Evolutionary conservation across 352 stramenopile genomes (phyloP), one percentile per base, ranked within the genome.

Genomic region (Phytopythium sindhum): DNA sequence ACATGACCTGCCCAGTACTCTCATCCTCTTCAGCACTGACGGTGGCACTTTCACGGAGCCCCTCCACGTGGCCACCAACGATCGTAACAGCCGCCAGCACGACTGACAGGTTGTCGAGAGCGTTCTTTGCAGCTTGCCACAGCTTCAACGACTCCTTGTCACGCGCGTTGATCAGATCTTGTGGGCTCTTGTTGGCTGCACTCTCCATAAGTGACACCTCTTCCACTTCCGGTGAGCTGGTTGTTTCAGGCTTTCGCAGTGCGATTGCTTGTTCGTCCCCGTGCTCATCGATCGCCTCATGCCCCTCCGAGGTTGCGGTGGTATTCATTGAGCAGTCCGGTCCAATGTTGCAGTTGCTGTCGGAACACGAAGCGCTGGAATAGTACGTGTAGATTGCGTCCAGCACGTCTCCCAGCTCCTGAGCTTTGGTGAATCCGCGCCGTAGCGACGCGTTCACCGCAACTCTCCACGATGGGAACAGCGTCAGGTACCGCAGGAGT

Each of bases 111-210:
- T 61, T 61, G 52, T 93, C 78, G 8, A 96, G 63, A 0, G 86
- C 77, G 59, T 89, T 77, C 37, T 91, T 90, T 6, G 88, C 88
- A 33, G 88, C 89, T 62, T 94, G 81, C 80, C 84, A 92, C 47
- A 86, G 60, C 50, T 72, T 58, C 21, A 93, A 58, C 1, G 82
- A 85, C 28, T 89, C 80, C 53, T 93, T 94, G 65, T 92, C 84
- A 24, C 81, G 75, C 19, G 50, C 60, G 9, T 61, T 80, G 4
- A 72, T 63, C 5, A 44, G 41, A 31, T 57, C 53, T 29, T 67
- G 60, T 5, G 37, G 33, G 12, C 81, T 60, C 24, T 50, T 64
- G 47, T 78, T 44, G n/a, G 29, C 5, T 52, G 2, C 48, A 19
- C 8, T 7, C 19, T 41, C 57, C 59, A 28, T 26, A 14, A 29